Evolutionary conservation across 768 basidiomycete species (phyloP).

Genomic region (Galerina sulciceps): DNA sequence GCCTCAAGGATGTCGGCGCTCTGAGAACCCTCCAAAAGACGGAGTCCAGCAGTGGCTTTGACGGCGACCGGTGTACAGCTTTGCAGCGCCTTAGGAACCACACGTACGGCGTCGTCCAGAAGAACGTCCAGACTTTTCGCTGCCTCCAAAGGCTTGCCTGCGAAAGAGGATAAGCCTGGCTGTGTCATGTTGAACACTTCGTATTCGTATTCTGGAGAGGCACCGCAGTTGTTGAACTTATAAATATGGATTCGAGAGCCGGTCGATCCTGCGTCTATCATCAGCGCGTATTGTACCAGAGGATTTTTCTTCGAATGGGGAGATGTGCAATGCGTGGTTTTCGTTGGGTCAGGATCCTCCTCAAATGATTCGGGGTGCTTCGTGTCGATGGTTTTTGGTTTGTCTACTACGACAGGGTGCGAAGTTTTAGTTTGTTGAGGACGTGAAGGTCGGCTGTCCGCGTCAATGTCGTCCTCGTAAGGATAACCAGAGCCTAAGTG

Average conservation of each 20-base stretch:
- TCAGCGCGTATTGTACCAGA: slow-evolving; percentile 92
- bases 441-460: neutral
- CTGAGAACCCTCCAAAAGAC: slow-evolving; percentile 67
- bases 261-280: slow-evolving; percentile 98
- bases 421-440: neutral
- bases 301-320: slow-evolving; percentile 51
- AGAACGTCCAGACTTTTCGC: slow-evolving; percentile 81
- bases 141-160: slow-evolving; percentile 63
- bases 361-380: slow-evolving; percentile 60
- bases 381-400: slow-evolving; percentile 1
- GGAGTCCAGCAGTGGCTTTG: slow-evolving; percentile 89
- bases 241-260: slow-evolving; percentile 98
- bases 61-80: slow-evolving; percentile 87
- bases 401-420: neutral
- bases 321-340: slow-evolving; percentile 71
- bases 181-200: slow-evolving; percentile 87
- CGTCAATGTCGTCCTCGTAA: slow-evolving; percentile 15
- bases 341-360: slow-evolving; percentile 52
- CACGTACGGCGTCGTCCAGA: slow-evolving; percentile 76
- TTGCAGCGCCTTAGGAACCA: slow-evolving; percentile 73
- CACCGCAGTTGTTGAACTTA: slow-evolving; percentile 92
- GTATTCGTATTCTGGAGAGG: slow-evolving; percentile 83
- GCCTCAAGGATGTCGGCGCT: slow-evolving; percentile 76
- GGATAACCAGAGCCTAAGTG: neutral
- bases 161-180: slow-evolving; percentile 77